These are phyloP conservation scores for Thelonectria olida DNA, from an alignment of 2,329 filamentous ascomycete genomes.

Conservation along the genomic window DNA sequence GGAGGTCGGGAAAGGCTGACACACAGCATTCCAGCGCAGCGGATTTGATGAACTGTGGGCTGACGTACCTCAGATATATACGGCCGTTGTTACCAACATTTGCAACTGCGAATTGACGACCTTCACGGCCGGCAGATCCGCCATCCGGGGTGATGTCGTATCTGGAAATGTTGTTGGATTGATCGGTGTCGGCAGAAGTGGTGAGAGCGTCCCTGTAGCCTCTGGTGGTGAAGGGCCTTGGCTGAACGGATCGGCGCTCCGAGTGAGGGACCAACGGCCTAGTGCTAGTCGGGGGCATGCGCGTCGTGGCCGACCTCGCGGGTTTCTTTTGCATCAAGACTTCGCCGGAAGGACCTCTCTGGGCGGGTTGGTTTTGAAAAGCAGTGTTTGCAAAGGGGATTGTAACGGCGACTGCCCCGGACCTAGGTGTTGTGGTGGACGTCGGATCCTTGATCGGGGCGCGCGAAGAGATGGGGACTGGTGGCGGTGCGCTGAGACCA, in stretches of 20 bases:
- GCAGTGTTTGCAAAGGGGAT: background rate
- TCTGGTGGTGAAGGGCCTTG: slow-evolving; percentile 44
- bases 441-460: slow-evolving; percentile 38
- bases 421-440: slow-evolving; percentile 31
- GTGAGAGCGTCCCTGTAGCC: slow-evolving; percentile 54
- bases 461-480: slow-evolving; percentile 31
- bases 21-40: slow-evolving; percentile 21
- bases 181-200: slow-evolving; percentile 58
- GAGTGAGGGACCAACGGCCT: slow-evolving; percentile 57
- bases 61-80: slow-evolving; percentile 79
- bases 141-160: slow-evolving; percentile 69
- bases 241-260: slow-evolving; percentile 56
- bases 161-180: slow-evolving; percentile 44
- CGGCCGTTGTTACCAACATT: slow-evolving; percentile 86
- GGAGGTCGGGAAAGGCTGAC: slow-evolving; percentile 22
- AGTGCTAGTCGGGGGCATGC: slow-evolving; percentile 34
- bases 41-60: slow-evolving; percentile 5
- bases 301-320: slow-evolving; percentile 30
- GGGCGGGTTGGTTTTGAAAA: slow-evolving; percentile 15
- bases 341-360: slow-evolving; percentile 19
- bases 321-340: slow-evolving; percentile 30
- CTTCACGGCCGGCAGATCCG: slow-evolving; percentile 68
- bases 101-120: slow-evolving; percentile 79
- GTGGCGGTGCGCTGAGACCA: slow-evolving; percentile 41
- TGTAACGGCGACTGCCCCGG: slow-evolving; percentile 24